phyloP scores from a whole-genome alignment of 192 early-diverging fungal species.

The Coemansia sp. region DNA sequence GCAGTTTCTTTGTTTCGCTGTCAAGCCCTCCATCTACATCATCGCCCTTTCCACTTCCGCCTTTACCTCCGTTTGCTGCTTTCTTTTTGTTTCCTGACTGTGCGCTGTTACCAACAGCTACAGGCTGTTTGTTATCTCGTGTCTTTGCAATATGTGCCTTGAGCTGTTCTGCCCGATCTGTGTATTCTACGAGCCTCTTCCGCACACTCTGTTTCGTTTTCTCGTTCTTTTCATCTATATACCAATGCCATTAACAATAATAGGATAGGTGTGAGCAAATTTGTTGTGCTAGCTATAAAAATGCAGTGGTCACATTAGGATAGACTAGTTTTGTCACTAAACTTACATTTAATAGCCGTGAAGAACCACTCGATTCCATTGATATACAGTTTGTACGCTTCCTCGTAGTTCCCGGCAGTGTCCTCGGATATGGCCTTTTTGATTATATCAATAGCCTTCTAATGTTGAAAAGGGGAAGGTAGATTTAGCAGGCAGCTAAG shows the following conservation, averaged over 20 bases:
- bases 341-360: constrained; percentile 83
- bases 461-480: too few relatives aligned
- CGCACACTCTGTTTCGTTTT: constrained; percentile 78
- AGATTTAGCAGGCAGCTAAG: background rate
- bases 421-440: constrained; percentile 94
- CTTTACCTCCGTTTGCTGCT: constrained; percentile 13
- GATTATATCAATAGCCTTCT: constrained; percentile 92
- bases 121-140: constrained; percentile 65
- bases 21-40: constrained; percentile 60
- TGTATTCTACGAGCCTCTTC: constrained; percentile 89
- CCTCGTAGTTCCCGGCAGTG: constrained; percentile 82
- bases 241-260: background rate
- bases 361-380: constrained; percentile 93
- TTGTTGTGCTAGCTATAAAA: too few relatives aligned
- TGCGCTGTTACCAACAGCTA: constrained; percentile 55
- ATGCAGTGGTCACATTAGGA: too few relatives aligned
- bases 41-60: constrained; percentile 1
- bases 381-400: constrained; percentile 86
- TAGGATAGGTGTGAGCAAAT: background rate
- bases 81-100: constrained; percentile 49
- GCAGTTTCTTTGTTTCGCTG: constrained; percentile 78
- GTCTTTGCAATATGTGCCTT: constrained; percentile 80
- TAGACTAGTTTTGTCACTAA: background rate
- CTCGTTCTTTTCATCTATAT: constrained; percentile 88
- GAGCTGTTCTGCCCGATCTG: constrained; percentile 90